Evolutionary conservation across 73 alveolate species (phyloP).

Genomic region (Symbiodinium pilosum): DNA sequence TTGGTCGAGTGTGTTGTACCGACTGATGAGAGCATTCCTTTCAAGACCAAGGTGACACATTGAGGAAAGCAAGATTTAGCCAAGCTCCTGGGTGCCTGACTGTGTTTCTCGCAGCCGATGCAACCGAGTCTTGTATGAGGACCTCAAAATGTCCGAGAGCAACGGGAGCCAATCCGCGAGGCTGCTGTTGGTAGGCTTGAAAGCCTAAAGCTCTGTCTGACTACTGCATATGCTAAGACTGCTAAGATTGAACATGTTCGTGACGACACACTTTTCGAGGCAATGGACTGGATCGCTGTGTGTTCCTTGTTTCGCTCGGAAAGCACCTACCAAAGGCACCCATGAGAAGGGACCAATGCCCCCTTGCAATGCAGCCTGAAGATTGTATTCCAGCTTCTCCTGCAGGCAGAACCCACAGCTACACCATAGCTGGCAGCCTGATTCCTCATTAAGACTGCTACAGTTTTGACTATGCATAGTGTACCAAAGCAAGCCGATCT

Average conservation of each 20-base stretch:
- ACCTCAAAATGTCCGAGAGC: conserved; percentile 26
- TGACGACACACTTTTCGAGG: conserved; percentile 15
- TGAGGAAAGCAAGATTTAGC: background rate
- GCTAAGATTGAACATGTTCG: too few relatives aligned
- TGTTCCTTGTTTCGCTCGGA: conserved; percentile 97
- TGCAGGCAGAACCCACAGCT: background rate
- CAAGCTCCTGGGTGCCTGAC: background rate
- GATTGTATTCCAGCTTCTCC: conserved; percentile 97
- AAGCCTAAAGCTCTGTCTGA: too few relatives aligned
- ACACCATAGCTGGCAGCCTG: too few relatives aligned
- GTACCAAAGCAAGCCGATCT: too few relatives aligned
- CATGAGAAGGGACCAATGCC: background rate
- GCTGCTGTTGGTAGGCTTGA: too few relatives aligned
- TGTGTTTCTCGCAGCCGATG: conserved; percentile 95
- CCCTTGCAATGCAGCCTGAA: conserved; percentile 25
- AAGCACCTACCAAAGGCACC: conserved; percentile 93
- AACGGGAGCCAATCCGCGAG: too few relatives aligned
- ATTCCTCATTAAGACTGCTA: too few relatives aligned
- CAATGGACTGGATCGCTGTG: conserved; percentile 95
- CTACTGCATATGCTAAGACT: too few relatives aligned
- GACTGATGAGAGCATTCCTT: conserved; percentile 95
- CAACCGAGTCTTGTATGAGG: conserved; percentile 49
- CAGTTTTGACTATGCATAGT: too few relatives aligned
- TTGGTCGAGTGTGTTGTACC: conserved; percentile 93
- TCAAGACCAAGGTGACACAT: background rate